phyloP scores from a whole-genome alignment of 2,329 filamentous ascomycete genomes.

The Diplodia scrobiculata region DNA sequence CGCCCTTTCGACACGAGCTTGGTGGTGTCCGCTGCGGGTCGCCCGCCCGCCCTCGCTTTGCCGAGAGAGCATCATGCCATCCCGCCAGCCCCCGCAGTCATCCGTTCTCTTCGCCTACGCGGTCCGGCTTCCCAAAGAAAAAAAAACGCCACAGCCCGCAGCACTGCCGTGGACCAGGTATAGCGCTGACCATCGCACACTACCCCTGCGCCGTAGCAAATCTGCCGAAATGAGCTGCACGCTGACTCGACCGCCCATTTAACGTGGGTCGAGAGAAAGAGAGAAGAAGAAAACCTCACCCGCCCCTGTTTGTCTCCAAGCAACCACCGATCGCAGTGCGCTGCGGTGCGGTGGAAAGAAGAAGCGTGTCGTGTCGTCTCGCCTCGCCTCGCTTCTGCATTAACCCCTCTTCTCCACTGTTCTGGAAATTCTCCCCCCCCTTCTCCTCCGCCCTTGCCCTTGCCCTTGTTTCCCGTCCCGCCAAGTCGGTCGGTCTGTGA shows the following conservation, averaged over 20 bases:
- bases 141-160: neutral
- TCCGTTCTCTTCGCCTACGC: neutral
- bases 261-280: too few species aligned
- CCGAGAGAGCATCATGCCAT: neutral
- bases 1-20: neutral
- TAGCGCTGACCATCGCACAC: conserved; percentile 1
- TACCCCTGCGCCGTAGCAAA: neutral
- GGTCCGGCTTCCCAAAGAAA: neutral
- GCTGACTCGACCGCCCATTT: neutral
- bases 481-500: too few species aligned
- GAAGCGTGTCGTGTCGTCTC: neutral
- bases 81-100: neutral
- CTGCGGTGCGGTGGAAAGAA: neutral
- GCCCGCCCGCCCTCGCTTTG: neutral
- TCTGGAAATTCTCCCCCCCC: neutral
- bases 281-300: neutral
- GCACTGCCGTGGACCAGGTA: neutral
- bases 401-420: neutral
- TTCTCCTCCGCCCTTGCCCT: too few species aligned
- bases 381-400: neutral
- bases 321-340: neutral
- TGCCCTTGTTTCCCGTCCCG: neutral
- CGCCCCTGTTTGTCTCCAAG: neutral
- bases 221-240: conserved; percentile 4
- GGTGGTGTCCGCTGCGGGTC: conserved; percentile 4